Evolutionary conservation across 345 rosid species (phyloP), one percentile per base, ranked within the genome.

Genomic region (Triadica sebifera): DNA sequence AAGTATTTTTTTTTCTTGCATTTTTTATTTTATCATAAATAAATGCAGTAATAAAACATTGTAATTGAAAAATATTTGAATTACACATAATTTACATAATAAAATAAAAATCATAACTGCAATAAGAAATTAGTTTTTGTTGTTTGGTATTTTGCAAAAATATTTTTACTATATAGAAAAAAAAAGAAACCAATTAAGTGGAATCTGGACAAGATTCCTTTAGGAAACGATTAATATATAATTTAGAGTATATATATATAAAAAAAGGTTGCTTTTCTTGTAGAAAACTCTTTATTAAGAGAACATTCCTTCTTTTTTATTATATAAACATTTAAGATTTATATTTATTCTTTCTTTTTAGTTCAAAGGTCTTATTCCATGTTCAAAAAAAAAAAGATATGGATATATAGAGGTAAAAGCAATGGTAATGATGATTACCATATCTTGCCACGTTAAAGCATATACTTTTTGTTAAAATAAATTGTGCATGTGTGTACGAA

Each of bases 181-280:
- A 76, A 52, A 24, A 9, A 46, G 65, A 38, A n/a, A 19, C 20
- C 34, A 24, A 58, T 24, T 7, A 25, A 19, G 8, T 58, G 29
- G 29, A 43, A 61, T 6, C 52, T 5, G 11, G 9, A 37, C 4
- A 38, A 29, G 34, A 29, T 29, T 29, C 34, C 34, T 29, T 29
- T 29, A 29, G 34, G 34, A 29, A n/a, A n/a, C n/a, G n/a, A n/a
- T n/a, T n/a, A n/a, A n/a, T n/a, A n/a, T n/a, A n/a, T n/a, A n/a
- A n/a, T n/a, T n/a, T n/a, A n/a, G 34, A 19, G 25, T 8, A 46
- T 41, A n/a, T n/a, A n/a, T n/a, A n/a, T n/a, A n/a, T 58, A 70
- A 17, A 8, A 25, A 25, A 58, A 46, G 57, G 22, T 79, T 65
- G 45, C 64, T 79, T 74, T 66, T 67, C 45, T 55, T 69, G 37